Evolutionary conservation across 495 filamentous ascomycete species (phyloP).

Genomic region (Penicillium alfredii): DNA sequence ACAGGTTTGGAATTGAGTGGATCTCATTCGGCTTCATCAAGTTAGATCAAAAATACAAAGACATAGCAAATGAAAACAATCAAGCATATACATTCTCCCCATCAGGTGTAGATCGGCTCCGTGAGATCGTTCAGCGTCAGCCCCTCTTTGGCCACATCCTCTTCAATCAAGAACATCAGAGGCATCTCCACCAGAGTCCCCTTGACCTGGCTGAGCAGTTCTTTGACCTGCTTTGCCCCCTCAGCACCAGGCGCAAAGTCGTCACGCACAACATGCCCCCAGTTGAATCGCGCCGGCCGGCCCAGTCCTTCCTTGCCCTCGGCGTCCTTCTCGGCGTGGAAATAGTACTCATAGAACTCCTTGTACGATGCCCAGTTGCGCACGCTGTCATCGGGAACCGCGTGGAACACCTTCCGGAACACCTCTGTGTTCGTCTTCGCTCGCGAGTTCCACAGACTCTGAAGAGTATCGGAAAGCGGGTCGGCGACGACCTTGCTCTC

Average conservation of each 20-base stretch:
- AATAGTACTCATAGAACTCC: conserved; percentile 71
- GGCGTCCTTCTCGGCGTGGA: conserved; percentile 49
- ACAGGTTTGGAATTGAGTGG: too few relatives aligned
- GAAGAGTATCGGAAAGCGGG: conserved; percentile 61
- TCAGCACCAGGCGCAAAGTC: conserved; percentile 62
- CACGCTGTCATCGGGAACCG: conserved; percentile 75
- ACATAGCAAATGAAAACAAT: conserved; percentile 4
- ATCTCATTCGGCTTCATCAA: too few relatives aligned
- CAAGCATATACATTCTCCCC: conserved; percentile 3
- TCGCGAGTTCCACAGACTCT: conserved; percentile 63
- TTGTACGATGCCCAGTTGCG: conserved; percentile 83
- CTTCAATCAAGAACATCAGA: conserved; percentile 76
- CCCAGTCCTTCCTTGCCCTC: conserved; percentile 31
- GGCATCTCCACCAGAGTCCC: conserved; percentile 92
- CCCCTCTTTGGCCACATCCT: conserved; percentile 85
- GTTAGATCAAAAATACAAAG: too few relatives aligned
- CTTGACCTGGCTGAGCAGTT: conserved; percentile 63
- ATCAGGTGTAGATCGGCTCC: conserved; percentile 74
- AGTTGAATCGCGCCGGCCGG: conserved; percentile 50
- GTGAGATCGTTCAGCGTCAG: conserved; percentile 74
- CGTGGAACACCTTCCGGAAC: conserved; percentile 80
- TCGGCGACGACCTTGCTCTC: conserved; percentile 74
- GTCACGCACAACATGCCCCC: conserved; percentile 80
- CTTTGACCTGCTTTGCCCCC: conserved; percentile 73
- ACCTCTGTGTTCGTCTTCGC: conserved; percentile 79